Percentiles rank a stretch among this genome's conserved stretches.
These are phyloP conservation scores for Ascochyta clinopodiicola DNA, from an alignment of 2,329 filamentous ascomycete species.

Conservation along the genomic window DNA sequence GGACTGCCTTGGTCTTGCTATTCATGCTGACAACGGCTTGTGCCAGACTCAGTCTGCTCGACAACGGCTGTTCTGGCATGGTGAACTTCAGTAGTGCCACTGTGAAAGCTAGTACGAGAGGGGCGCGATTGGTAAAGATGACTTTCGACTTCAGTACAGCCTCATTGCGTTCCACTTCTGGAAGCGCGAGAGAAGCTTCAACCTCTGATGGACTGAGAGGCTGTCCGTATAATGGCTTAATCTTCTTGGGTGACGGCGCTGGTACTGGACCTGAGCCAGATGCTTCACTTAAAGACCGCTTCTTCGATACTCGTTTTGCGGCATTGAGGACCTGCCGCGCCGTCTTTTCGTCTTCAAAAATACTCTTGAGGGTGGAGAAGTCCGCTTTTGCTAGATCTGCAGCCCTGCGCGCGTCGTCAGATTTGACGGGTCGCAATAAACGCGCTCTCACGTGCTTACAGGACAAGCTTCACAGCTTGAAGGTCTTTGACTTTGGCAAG, in stretches of 20 bases:
- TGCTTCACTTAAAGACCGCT: conserved; percentile 53
- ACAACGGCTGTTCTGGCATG: conserved; percentile 84
- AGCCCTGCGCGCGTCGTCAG: conserved; percentile 40
- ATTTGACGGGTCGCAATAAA: conserved; percentile 16
- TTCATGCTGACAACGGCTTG: conserved; percentile 86
- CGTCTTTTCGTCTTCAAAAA: conserved; percentile 60
- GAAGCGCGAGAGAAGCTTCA: conserved; percentile 68
- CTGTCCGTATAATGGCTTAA: conserved; percentile 39
- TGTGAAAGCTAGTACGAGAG: conserved; percentile 81
- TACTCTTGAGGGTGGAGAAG: conserved; percentile 50
- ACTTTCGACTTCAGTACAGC: conserved; percentile 63
- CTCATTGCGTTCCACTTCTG: conserved; percentile 62
- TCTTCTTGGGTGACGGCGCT: conserved; percentile 47
- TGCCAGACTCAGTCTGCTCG: conserved; percentile 81
- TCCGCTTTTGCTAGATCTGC: conserved; percentile 59
- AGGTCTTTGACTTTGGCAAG: conserved; percentile 63
- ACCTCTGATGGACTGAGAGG: conserved; percentile 60
- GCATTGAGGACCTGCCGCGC: conserved; percentile 64
- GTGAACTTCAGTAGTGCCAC: conserved; percentile 76
- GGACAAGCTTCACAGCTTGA: conserved; percentile 55
- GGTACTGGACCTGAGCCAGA: conserved; percentile 17
- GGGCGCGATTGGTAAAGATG: conserved; percentile 79
- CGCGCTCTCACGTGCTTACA: conserved; percentile 52
- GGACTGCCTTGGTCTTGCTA: conserved; percentile 76
- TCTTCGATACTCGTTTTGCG: conserved; percentile 63